Base-by-base conservation (phyloP, 192 early-diverging fungal genomes). In the Spizellomyces sp. region DNA sequence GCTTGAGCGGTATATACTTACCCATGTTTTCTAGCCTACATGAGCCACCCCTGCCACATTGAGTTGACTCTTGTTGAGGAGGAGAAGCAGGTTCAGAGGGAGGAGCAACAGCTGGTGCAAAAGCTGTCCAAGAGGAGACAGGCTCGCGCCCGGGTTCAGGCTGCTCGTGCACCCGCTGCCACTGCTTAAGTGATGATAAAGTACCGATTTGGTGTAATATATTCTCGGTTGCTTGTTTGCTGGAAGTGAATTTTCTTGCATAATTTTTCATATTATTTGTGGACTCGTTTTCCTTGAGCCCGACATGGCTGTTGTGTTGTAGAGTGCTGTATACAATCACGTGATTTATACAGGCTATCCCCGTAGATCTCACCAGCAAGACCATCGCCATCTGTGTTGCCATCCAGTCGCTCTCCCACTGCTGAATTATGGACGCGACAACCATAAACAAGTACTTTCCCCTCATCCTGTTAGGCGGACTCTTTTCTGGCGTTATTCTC, bases 21-120 rank as follows among this genome's bases (percentile, higher is more conserved):
- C 27, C 27, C 27, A 54, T 70, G n/a, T 22, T 71, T 55, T 56
- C 9, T 50, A 87, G 83, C 94, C 70, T 98, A 94, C 93, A 92
- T 93, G 93, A 87, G 84, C 83, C 88, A 89, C 85, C 96, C 95
- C 56, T 95, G 92, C 83, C 95, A 98, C 89, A 90, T 96, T 76
- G 96, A 98, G 90, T 83, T 98, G 66, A 94, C 93, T 75, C 87
- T 95, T 78, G 86, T 90, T 70, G 95, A 98, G 87, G 90, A 92
- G 83, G 87, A 88, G 73, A 89, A 91, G 85, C 85, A 84, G 74
- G 93, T 96, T 71, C 91, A 91, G 82, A 89, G 87, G 85, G 81
- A 73, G 48, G 72, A 75, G 56, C 69, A 60, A 27, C 57, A 42
- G 41, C 27, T 36, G 27, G 75, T 79, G 27, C 60, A 55, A 48